These are phyloP conservation scores for Cocos nucifera DNA, from an alignment of 176 grass and related monocot genomes.

Conservation along the genomic window DNA sequence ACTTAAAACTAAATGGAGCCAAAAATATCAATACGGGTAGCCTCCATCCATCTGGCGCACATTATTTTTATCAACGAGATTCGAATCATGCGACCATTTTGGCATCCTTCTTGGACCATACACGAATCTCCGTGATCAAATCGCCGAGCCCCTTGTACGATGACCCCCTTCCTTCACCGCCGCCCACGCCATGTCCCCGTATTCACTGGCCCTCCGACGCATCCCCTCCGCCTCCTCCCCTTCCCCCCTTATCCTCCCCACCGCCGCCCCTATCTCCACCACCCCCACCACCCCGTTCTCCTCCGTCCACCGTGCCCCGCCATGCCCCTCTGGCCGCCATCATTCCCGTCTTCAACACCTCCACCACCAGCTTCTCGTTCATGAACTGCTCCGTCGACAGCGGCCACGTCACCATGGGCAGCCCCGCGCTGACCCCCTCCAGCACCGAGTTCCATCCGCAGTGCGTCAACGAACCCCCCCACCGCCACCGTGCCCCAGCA, in stretches of 20 bases:
- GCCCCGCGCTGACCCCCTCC: neutral
- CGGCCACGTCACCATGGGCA: neutral
- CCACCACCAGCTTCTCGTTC: neutral
- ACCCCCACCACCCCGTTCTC: neutral
- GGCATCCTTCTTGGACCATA: too few species aligned
- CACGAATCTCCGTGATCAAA: neutral
- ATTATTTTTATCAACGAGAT: too few species aligned
- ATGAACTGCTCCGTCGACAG: neutral
- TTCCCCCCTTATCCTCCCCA: neutral
- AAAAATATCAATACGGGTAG: too few species aligned
- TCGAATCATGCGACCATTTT: too few species aligned
- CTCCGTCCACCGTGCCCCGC: neutral
- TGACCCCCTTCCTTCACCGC: constrained; percentile 9
- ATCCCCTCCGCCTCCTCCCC: constrained; percentile 4
- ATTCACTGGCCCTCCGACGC: constrained; percentile 4
- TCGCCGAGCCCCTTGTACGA: neutral
- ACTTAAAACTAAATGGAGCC: too few species aligned
- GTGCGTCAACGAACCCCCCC: neutral
- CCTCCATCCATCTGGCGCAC: too few species aligned
- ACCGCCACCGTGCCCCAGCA: neutral
- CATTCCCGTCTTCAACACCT: neutral
- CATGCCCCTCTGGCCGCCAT: neutral
- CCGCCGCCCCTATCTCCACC: neutral
- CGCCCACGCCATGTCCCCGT: neutral
- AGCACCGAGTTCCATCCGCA: neutral